Conservation (phyloP, 2,329 filamentous ascomycete species). For the Anisogramma anomala region DNA sequence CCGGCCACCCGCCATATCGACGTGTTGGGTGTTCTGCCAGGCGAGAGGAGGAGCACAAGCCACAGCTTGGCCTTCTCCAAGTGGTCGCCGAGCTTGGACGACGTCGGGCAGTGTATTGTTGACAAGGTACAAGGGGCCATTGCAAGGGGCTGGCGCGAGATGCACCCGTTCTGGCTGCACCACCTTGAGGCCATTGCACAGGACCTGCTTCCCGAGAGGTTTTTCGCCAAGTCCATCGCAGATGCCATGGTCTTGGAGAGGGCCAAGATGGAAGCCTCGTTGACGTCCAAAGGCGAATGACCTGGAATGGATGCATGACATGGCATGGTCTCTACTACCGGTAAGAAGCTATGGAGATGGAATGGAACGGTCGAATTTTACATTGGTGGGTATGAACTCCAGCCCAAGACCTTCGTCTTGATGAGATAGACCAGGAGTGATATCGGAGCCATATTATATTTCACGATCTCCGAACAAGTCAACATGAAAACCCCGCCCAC, state of each 20-base stretch:
- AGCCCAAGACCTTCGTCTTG: too few species aligned
- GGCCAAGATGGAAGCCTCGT: background rate
- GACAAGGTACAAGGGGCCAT: conserved; percentile 18
- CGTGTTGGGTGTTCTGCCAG: conserved; percentile 20
- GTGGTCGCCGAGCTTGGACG: conserved; percentile 14
- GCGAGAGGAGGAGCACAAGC: conserved; percentile 20
- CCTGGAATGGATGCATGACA: too few species aligned
- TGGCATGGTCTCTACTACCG: too few species aligned
- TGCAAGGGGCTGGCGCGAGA: conserved; percentile 16
- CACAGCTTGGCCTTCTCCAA: conserved; percentile 15
- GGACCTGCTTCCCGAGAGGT: conserved; percentile 7
- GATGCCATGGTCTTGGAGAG: background rate
- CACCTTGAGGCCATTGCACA: conserved; percentile 12
- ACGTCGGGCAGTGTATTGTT: conserved; percentile 16
- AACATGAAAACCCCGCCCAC: too few species aligned
- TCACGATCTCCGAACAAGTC: too few species aligned
- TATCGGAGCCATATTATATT: too few species aligned
- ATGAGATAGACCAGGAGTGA: too few species aligned
- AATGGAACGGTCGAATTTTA: too few species aligned
- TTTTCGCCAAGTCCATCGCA: background rate
- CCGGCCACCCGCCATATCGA: conserved; percentile 19
- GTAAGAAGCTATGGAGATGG: too few species aligned
- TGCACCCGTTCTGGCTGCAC: conserved; percentile 21
- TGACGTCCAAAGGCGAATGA: conserved; percentile 1
- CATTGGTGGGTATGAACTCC: too few species aligned